Evolutionary conservation across 768 basidiomycete genomes (phyloP).

Genomic region (Tulasnella sp.): DNA sequence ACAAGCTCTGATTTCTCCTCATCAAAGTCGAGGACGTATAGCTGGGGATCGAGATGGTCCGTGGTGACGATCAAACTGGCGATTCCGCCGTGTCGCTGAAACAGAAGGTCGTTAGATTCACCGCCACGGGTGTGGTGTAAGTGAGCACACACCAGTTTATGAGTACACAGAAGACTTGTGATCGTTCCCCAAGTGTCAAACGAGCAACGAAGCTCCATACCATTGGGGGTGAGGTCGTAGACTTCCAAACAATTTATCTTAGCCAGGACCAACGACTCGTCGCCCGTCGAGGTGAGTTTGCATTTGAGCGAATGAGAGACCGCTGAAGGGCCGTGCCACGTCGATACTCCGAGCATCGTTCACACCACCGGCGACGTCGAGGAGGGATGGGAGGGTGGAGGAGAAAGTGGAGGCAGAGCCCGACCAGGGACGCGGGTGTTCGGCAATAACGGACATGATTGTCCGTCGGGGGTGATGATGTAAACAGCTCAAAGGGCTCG

Average conservation of each 20-base stretch:
- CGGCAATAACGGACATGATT: background rate
- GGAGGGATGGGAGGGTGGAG: background rate
- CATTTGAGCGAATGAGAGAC: conserved; percentile 61
- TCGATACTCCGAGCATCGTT: conserved; percentile 53
- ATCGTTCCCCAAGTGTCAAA: conserved; percentile 52
- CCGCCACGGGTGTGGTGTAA: conserved; percentile 29
- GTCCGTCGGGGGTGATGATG: background rate
- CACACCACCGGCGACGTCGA: background rate
- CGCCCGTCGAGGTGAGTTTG: conserved; percentile 36
- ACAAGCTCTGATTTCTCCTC: background rate
- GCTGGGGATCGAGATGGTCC: conserved; percentile 65
- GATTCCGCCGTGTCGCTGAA: background rate
- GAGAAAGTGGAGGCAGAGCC: background rate
- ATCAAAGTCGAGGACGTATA: conserved; percentile 47
- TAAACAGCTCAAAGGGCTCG: background rate
- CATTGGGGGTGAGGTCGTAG: conserved; percentile 49
- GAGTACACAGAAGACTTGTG: conserved; percentile 34
- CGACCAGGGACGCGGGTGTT: background rate
- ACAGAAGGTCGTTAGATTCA: background rate
- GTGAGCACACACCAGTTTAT: conserved; percentile 42
- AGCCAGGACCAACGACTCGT: conserved; percentile 57
- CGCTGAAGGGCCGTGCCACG: conserved; percentile 67
- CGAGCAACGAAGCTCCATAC: conserved; percentile 46
- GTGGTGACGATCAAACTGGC: conserved; percentile 52
- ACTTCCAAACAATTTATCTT: conserved; percentile 58